Evolutionary conservation across 2,329 filamentous ascomycete species (phyloP), one percentile per base, ranked within the genome.

Genomic region (Byssochlamys sp.): DNA sequence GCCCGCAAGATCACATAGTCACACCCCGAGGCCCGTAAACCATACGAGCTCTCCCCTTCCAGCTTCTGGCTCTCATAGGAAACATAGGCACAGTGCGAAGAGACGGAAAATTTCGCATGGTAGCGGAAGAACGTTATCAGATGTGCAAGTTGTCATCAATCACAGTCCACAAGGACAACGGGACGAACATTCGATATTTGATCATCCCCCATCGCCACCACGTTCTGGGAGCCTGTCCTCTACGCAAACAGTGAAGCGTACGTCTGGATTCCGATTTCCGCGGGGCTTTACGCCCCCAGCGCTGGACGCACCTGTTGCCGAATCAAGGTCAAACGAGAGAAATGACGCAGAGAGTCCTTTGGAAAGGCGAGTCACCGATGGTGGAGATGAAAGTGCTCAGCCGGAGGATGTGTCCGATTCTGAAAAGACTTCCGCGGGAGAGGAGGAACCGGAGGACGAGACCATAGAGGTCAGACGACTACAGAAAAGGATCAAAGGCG

Each of bases 401-500:
- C 39, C n/a, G 6, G 39, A 14, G n/a, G 39, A 9, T 19, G 7
- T 45, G 12, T 45, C 39, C 6, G 49, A 51, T 14, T 51, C 12
- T 28, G 49, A 51, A 51, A 51, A 10, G 27, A 51, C 56, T 50
- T 53, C 51, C 7, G 45, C 53, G 3, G 58, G 63, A 51, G 61
- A 66, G 56, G 56, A 62, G 28, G 60, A 63, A 7, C 55, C 61
- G 39, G 62, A 63, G 19, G 58, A 60, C 4, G 59, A 68, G 50
- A 65, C 66, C 29, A 59, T 59, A 49, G 65, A 67, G 53, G 63
- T 78, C 10, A 66, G 68, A 59, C 63, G 59, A 27, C 61, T 74
- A 11, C 70, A 74, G 53, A 73, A 75, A 28, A 72, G 63, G 54
- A 78, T 78, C 11, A 74, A 75, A 58, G 78, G 78, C 27, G 77